Evolutionary conservation across 257 asterid species (phyloP), one percentile per base, ranked within the genome.

Genomic region (Galeopsis tetrahit): DNA sequence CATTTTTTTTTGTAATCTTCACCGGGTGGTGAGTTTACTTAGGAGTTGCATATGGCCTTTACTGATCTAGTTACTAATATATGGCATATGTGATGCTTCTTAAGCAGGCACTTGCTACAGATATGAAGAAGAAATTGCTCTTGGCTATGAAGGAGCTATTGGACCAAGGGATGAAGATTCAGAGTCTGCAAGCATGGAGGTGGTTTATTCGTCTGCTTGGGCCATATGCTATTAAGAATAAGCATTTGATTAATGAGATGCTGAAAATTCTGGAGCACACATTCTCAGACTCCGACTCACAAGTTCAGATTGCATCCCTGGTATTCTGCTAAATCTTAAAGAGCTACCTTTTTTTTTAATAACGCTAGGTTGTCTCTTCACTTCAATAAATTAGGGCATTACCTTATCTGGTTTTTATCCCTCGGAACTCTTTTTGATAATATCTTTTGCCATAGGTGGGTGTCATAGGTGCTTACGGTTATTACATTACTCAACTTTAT

Each of bases 221-320:
- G 78, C 84, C 90, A 63, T 77, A 70, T 78, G 82, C 79, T 66
- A 71, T 79, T 75, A 89, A 86, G 74, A 58, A 80, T 65, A 91
- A 89, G 83, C 80, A 73, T 65, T 64, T 89, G 76, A 80, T 89
- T 56, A 91, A 91, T 83, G 90, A 87, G 70, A 86, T 91, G 95
- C 87, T 91, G 75, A 86, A 91, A 80, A 77, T 91, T 71, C 81
- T 90, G 63, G 87, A 85, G 73, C 87, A 70, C 79, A 85, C 91
- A 48, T 87, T 91, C 87, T 80, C 91, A n/a, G 93, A 91, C 74
- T 60, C 66, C 17, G 86, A 91, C 73, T 71, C 96, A 11, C 93
- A 88, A 84, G 88, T 89, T 83, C 90, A 85, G 83, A 91, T 84
- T 79, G 90, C 96, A 77, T 81, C 96, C 57, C 81, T 87, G 96